phyloP scores from a whole-genome alignment of 495 filamentous ascomycete species.

The Xylaria grammica region DNA sequence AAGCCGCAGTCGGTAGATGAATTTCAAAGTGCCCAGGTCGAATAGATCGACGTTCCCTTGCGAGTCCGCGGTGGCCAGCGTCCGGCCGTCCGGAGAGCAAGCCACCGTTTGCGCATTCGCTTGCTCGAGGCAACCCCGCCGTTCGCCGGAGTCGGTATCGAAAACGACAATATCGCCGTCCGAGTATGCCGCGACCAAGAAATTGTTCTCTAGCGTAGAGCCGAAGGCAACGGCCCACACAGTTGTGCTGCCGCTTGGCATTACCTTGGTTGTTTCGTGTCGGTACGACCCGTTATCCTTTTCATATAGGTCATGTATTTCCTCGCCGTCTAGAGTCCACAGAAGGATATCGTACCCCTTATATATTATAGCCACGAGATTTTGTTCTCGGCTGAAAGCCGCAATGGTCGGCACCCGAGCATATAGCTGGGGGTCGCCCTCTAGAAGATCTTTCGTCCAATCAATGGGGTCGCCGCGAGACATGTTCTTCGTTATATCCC shows the following conservation, averaged over 20 bases:
- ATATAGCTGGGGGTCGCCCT: constrained; percentile 13
- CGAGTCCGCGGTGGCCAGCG: constrained; percentile 7
- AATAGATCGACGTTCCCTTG: constrained; percentile 5
- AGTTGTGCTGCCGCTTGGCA: neutral
- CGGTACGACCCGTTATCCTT: constrained; percentile 27
- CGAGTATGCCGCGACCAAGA: constrained; percentile 11
- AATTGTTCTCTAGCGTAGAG: constrained; percentile 13
- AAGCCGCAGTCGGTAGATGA: constrained; percentile 4
- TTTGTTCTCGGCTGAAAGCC: constrained; percentile 21
- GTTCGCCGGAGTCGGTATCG: constrained; percentile 15
- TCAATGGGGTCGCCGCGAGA: constrained; percentile 20
- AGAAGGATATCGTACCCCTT: constrained; percentile 34
- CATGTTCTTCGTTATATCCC: constrained; percentile 28
- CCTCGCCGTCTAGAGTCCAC: constrained; percentile 31
- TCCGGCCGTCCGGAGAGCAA: constrained; percentile 10
- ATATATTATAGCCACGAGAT: constrained; percentile 36
- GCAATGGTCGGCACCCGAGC: constrained; percentile 25
- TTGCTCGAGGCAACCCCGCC: neutral
- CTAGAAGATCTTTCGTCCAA: constrained; percentile 32
- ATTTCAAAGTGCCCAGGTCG: neutral
- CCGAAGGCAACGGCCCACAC: constrained; percentile 19
- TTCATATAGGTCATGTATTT: constrained; percentile 29
- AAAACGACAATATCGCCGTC: constrained; percentile 12
- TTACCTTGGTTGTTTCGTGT: neutral
- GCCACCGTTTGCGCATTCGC: constrained; percentile 4